Evolutionary conservation across 768 basidiomycete genomes (phyloP), one percentile per base, ranked within the genome.

Genomic region (Lenzites betulinus): DNA sequence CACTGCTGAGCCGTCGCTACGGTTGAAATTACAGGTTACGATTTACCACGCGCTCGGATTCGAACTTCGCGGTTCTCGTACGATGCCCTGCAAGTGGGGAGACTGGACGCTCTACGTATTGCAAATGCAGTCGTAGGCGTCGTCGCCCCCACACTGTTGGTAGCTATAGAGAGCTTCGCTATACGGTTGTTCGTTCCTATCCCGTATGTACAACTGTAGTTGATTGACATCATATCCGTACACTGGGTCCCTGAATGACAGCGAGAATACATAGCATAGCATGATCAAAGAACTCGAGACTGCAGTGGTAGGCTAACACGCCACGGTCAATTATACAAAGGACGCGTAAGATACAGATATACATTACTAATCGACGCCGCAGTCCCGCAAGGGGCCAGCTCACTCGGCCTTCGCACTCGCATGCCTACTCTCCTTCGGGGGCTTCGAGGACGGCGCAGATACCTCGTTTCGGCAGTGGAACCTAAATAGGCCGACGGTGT

Each of bases 401-500:
- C 59, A 54, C 38, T 60, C 60, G 22, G 25, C 54, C 53, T 61
- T 55, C 35, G 35, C 60, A 22, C 39, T 23, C 30, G 48, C 49
- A 23, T 50, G 30, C 16, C 49, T 51, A 13, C 61, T 39, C 47
- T 63, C 61, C 47, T 54, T 63, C 13, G 61, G 41, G 23, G 56
- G 56, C 51, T 23, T 53, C 9, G 52, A 44, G 6, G 61, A 33
- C 28, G 61, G 48, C 3, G 51, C 51, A 2, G 43, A 6, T 15
- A 38, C 35, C 16, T n/a, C 39, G 3, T 36, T 7, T 9, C 23
- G 25, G 23, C 56, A 50, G 22, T 53, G 46, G 59, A 75, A 69
- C 50, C 64, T 74, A 65, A 89, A 82, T 26, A 88, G 67, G 33
- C 87, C 87, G 58, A 88, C 76, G 4, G 89, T 91, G 71, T 93